Conservation (phyloP, 208 protist genomes). For the Plasmodiophora brassicae region DNA sequence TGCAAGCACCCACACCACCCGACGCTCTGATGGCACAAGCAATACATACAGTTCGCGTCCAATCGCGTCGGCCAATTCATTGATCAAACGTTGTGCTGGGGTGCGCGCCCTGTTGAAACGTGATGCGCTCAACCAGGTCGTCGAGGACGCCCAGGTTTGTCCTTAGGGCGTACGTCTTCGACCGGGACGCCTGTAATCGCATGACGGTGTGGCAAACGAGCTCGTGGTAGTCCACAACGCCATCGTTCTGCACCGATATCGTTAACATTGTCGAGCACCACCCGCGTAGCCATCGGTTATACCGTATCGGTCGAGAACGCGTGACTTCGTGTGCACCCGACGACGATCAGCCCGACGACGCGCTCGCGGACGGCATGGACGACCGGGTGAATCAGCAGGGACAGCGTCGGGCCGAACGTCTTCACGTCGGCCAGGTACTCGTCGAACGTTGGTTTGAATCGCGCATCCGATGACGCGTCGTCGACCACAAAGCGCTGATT, state of each 20-base stretch:
- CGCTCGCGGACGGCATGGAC: background rate
- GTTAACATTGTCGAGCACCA: background rate
- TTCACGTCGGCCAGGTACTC: constrained; percentile 27
- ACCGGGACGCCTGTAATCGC: background rate
- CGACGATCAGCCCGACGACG: background rate
- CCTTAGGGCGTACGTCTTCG: background rate
- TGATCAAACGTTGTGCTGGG: no score
- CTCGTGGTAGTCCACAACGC: background rate
- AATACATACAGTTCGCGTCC: no score
- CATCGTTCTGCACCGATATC: background rate
- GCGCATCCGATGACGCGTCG: background rate
- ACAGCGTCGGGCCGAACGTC: background rate
- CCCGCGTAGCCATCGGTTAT: background rate
- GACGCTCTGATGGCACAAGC: no score
- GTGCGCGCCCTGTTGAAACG: no score
- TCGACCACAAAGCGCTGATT: background rate
- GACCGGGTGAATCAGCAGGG: background rate
- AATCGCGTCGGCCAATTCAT: no score
- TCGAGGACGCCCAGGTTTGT: background rate
- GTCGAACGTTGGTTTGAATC: constrained; percentile 15
- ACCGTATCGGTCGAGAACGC: background rate
- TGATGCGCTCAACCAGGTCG: background rate
- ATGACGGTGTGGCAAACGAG: background rate
- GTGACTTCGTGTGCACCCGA: background rate
- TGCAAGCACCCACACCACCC: no score